Evolutionary conservation across 306 rosid species (phyloP).

Genomic region (Malus sylvestris): DNA sequence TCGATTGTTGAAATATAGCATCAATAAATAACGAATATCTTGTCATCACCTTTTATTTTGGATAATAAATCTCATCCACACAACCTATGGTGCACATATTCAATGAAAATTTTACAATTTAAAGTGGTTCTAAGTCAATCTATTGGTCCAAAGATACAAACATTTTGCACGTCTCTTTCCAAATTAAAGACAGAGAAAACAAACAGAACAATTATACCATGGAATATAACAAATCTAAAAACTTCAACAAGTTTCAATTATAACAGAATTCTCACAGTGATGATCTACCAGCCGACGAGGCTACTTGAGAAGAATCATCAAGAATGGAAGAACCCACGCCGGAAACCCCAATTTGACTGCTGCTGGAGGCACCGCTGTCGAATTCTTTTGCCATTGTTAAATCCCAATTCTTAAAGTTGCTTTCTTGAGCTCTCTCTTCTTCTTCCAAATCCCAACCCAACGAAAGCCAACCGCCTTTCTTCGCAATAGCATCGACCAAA

Average conservation of each 20-base stretch:
- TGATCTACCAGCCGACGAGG: constrained; percentile 35
- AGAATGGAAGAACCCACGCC: constrained; percentile 22
- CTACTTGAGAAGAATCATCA: constrained; percentile 20
- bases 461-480: constrained; percentile 85
- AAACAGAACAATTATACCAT: not conserved
- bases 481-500: constrained; percentile 59
- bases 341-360: constrained; percentile 18
- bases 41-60: not conserved
- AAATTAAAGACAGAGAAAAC: not conserved
- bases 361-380: constrained; percentile 2
- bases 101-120: not conserved
- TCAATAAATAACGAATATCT: not conserved
- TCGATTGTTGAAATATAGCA: not conserved
- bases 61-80: not conserved
- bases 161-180: constrained; percentile 1
- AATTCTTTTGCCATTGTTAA: not conserved
- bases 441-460: constrained; percentile 68
- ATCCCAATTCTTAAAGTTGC: not conserved
- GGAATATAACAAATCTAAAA: not conserved
- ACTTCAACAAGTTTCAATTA: constrained; percentile 2
- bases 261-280: constrained; percentile 55
- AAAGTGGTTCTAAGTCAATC: not conserved
- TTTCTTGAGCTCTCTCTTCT: constrained; percentile 1
- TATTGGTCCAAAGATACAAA: not conserved
- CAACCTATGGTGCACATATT: not conserved